Evolutionary conservation across 2,329 filamentous ascomycete genomes (phyloP).

Genomic region (Phoma sp.): DNA sequence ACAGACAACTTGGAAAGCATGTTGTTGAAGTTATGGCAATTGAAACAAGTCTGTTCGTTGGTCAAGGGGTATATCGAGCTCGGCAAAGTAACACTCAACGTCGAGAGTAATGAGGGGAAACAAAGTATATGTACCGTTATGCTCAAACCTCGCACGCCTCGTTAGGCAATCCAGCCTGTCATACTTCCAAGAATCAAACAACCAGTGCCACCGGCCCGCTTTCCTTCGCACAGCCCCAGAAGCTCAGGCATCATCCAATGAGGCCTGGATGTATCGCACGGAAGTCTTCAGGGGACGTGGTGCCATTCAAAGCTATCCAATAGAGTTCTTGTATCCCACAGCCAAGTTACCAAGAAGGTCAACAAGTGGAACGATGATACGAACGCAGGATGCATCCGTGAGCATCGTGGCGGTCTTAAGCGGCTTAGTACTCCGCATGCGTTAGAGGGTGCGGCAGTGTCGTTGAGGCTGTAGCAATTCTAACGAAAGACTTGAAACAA

Average conservation of each 20-base stretch:
- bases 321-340: constrained; percentile 17
- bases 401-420: constrained; percentile 23
- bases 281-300: constrained; percentile 20
- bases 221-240: constrained; percentile 15
- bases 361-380: constrained; percentile 30
- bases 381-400: constrained; percentile 18
- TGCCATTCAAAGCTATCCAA: constrained; percentile 23
- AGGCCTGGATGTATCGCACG: constrained; percentile 19
- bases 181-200: constrained; percentile 23
- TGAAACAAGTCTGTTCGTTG: neutral
- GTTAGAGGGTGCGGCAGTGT: constrained; percentile 17
- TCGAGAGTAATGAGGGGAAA: constrained; percentile 15
- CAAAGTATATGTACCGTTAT: constrained; percentile 26
- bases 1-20: constrained; percentile 52
- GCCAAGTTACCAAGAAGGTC: constrained; percentile 25
- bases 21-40: neutral
- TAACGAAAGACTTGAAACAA: constrained; percentile 1
- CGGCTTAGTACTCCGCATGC: constrained; percentile 24
- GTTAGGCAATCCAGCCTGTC: constrained; percentile 17
- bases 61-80: neutral
- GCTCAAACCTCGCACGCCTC: neutral
- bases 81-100: neutral
- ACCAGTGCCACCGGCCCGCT: constrained; percentile 14
- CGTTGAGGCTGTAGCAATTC: constrained; percentile 18
- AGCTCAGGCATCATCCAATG: constrained; percentile 23